Base-by-base conservation (phyloP, 495 filamentous ascomycete genomes). In the Penicillium soppii region DNA sequence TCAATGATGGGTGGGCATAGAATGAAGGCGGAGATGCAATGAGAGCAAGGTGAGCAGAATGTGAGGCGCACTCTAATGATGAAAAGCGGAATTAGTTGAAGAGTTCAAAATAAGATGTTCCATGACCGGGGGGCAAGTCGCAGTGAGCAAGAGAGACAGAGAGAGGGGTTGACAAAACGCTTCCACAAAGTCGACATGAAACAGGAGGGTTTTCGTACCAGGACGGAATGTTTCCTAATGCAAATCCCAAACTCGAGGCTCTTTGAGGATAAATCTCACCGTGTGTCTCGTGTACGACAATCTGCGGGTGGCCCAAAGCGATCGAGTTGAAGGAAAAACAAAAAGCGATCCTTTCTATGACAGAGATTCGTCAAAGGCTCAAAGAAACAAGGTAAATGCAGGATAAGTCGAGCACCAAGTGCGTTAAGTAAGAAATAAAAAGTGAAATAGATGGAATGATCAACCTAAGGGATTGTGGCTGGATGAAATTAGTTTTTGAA, bases 381-480 rank as follows among this genome's bases (percentile, higher is more conserved):
- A 46, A 43, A 45, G 40, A 44, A 32, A 52, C 19, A n/a, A n/a
- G 48, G 19, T 13, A 20, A 43, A 51, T 61, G 54, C 57, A 63
- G 53, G 58, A 50, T 37, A 45, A 19, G 51, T 44, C 43, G 21
- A 48, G 49, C 58, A 54, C 50, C 32, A 25, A 61, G 58, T 53
- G 57, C 48, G 56, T 55, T 45, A 36, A 53, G 54, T 52, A 50
- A 60, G 57, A 50, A 53, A 50, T 50, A 26, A 46, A 55, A 47
- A 52, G 53, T 39, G 15, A 21, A 40, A 43, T 5, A 27, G 25
- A 27, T 27, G 32, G 45, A 29, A 38, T 38, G 43, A 51, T 50
- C 43, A 30, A 65, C 73, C 72, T 73, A 80, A 79, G 79, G 74
- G 74, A 75, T 72, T 68, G 79, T 81, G 78, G 72, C 79, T 77